Evolutionary conservation across 441 rosid species (phyloP).

Genomic region (Eruca vesicaria): DNA sequence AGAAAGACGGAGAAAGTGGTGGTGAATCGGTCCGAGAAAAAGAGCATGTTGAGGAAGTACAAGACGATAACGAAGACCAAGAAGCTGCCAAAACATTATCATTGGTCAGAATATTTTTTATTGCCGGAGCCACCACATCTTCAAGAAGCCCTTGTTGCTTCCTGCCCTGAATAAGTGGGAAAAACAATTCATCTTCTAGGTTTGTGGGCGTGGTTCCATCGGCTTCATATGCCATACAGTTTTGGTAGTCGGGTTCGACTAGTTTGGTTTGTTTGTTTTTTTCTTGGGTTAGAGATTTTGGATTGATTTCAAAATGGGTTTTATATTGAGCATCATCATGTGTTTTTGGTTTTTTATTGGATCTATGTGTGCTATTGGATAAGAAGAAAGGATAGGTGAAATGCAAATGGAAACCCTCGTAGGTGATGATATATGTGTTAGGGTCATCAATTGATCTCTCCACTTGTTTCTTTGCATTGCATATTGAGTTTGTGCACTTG

Average conservation of each 20-base stretch:
- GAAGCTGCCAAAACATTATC: background rate
- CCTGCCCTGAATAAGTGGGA: background rate
- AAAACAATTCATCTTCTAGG: background rate
- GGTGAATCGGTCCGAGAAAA: constrained; percentile 46
- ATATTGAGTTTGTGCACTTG: constrained; percentile 82
- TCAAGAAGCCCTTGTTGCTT: constrained; percentile 62
- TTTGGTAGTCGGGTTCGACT: background rate
- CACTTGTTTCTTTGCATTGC: constrained; percentile 85
- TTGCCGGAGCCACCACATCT: constrained; percentile 71
- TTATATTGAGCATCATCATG: constrained; percentile 12
- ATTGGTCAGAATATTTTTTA: constrained; percentile 43
- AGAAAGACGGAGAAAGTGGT: constrained; percentile 48
- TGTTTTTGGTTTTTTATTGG: constrained; percentile 49
- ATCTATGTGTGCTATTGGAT: constrained; percentile 31
- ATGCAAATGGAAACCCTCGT: constrained; percentile 86
- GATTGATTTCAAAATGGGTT: background rate
- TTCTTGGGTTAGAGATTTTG: background rate
- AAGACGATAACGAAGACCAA: constrained; percentile 40
- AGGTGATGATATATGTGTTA: constrained; percentile 71
- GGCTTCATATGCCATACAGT: constrained; percentile 16
- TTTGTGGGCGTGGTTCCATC: constrained; percentile 14
- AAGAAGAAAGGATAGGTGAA: constrained; percentile 54
- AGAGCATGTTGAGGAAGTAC: constrained; percentile 28
- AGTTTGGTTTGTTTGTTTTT: constrained; percentile 6
- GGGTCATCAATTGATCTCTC: constrained; percentile 69